Conservation (phyloP, 176 grass and related monocot species). For the Zoysia pacifica region DNA sequence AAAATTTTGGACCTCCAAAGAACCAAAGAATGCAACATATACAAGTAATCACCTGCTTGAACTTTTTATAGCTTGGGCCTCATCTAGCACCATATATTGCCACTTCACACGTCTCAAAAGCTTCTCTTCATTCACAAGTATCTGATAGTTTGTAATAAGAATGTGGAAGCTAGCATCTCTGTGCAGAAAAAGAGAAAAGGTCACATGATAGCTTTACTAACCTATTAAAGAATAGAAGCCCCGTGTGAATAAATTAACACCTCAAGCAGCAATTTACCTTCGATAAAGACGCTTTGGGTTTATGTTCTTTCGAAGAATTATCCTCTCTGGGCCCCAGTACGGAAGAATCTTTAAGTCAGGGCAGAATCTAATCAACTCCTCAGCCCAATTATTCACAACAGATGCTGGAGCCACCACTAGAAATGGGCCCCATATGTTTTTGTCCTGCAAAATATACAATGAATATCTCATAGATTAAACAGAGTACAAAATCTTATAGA, state of each 20-base stretch:
- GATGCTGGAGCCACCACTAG: constrained; percentile 98
- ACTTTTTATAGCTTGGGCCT: constrained; percentile 99
- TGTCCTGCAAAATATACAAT: constrained; percentile 66
- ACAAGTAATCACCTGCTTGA: constrained; percentile 75
- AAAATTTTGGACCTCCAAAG: neutral
- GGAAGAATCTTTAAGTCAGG: constrained; percentile 99
- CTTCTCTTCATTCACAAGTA: constrained; percentile 97
- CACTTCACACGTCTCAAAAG: constrained; percentile 93
- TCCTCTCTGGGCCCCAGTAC: constrained; percentile 89
- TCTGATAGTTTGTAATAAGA: constrained; percentile 98
- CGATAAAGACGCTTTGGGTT: constrained; percentile 94
- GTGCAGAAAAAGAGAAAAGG: constrained; percentile 27
- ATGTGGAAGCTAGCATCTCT: constrained; percentile 98
- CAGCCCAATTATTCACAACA: constrained; percentile 99
- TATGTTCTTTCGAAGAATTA: constrained; percentile 90
- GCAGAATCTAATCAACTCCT: constrained; percentile 93
- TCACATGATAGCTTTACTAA: constrained; percentile 33
- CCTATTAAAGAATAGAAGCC: constrained; percentile 1
- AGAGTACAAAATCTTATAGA: neutral
- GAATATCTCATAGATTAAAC: constrained; percentile 16
- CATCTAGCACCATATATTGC: constrained; percentile 99
- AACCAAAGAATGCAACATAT: neutral
- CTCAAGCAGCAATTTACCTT: constrained; percentile 48
- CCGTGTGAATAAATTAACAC: neutral
- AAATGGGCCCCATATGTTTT: constrained; percentile 99